phyloP scores from a whole-genome alignment of 2,329 filamentous ascomycete species.

The Tympanopsis confertula region DNA sequence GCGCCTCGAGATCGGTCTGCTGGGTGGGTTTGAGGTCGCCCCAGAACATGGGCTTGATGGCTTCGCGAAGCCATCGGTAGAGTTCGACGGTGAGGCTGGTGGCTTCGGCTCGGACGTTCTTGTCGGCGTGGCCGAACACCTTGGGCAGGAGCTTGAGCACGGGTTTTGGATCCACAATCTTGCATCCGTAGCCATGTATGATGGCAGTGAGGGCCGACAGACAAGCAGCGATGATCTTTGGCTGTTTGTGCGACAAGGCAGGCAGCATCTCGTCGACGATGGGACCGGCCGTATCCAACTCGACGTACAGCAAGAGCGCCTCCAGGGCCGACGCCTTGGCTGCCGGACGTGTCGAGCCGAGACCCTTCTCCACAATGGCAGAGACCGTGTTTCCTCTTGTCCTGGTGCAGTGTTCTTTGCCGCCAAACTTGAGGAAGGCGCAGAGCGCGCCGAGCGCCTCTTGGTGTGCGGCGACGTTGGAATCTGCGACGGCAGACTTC shows the following conservation, averaged over 20 bases:
- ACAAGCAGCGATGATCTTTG: conserved; percentile 72
- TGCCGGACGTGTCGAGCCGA: conserved; percentile 75
- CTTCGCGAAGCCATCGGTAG: conserved; percentile 92
- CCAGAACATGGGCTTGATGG: conserved; percentile 98
- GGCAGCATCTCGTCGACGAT: conserved; percentile 85
- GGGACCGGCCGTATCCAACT: conserved; percentile 74
- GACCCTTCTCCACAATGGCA: conserved; percentile 80
- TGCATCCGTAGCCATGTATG: conserved; percentile 89
- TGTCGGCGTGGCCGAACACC: conserved; percentile 90
- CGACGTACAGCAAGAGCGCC: conserved; percentile 76
- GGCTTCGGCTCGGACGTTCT: conserved; percentile 90
- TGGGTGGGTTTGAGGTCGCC: conserved; percentile 88
- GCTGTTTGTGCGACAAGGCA: conserved; percentile 73
- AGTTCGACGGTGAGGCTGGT: conserved; percentile 86
- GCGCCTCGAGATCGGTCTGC: conserved; percentile 81
- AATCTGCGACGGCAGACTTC: conserved; percentile 87
- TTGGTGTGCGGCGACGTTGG: conserved; percentile 92
- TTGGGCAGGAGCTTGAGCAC: conserved; percentile 81
- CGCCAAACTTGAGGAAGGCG: conserved; percentile 84
- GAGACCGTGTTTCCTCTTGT: conserved; percentile 66
- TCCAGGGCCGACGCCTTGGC: conserved; percentile 82
- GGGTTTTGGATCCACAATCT: conserved; percentile 83
- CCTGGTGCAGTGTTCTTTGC: conserved; percentile 65
- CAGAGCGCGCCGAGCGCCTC: conserved; percentile 82
- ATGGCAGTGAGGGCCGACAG: conserved; percentile 70